Evolutionary conservation across 2,329 filamentous ascomycete genomes (phyloP).

Genomic region (Ophiostoma himal-ulmi): DNA sequence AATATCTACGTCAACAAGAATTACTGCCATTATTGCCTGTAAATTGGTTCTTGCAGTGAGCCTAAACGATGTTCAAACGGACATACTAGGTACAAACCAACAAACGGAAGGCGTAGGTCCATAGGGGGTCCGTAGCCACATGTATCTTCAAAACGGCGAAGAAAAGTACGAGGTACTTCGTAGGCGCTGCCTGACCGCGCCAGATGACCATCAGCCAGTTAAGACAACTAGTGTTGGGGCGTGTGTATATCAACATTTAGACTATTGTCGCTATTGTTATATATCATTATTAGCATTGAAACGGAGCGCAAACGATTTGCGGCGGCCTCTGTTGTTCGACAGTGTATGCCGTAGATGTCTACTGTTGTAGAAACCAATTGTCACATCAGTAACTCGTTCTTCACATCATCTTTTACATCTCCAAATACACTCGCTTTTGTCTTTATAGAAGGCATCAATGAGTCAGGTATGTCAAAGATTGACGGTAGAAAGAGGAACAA

Average conservation of each 20-base stretch:
- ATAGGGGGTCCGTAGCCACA: neutral
- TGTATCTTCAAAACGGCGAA: neutral
- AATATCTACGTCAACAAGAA: neutral
- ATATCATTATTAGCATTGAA: neutral
- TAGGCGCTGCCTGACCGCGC: slow-evolving; percentile 12
- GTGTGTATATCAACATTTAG: slow-evolving; percentile 11
- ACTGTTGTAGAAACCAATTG: neutral
- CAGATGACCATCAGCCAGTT: slow-evolving; percentile 18
- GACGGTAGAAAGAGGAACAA: neutral
- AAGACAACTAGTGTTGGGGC: neutral
- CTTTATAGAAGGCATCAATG: neutral
- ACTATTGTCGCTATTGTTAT: neutral
- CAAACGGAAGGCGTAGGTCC: neutral
- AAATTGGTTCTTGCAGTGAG: neutral
- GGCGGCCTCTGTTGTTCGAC: neutral
- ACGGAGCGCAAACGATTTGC: slow-evolving; percentile 4
- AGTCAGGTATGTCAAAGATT: neutral
- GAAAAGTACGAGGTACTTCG: too few relatives aligned
- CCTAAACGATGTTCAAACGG: neutral
- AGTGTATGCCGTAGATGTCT: neutral
- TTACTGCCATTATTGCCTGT: neutral
- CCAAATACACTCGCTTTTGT: neutral
- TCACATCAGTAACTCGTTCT: neutral
- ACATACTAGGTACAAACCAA: neutral
- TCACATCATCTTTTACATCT: neutral